Evolutionary conservation across 768 basidiomycete species (phyloP).

Genomic region (Coprinopsis cinerea): DNA sequence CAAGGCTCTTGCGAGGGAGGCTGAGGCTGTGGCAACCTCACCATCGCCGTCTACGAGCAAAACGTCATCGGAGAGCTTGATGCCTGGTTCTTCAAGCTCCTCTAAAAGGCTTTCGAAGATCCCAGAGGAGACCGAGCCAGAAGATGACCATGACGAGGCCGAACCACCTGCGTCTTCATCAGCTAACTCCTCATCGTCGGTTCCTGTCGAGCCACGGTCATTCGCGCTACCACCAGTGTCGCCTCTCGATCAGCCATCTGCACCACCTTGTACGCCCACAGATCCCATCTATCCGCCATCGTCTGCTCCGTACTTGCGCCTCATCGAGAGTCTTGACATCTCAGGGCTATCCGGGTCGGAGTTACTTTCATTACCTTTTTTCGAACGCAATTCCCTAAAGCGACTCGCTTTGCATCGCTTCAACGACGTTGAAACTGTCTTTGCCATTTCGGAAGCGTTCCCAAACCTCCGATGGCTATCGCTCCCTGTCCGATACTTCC

Average conservation of each 20-base stretch:
- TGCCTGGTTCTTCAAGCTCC: not conserved
- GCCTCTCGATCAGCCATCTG: not conserved
- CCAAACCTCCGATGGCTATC: slow-evolving; percentile 35
- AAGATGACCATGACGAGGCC: no score
- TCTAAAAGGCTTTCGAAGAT: no score
- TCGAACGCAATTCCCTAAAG: slow-evolving; percentile 25
- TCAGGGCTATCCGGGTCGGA: slow-evolving; percentile 23
- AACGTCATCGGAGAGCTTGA: not conserved
- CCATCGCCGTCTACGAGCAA: no score
- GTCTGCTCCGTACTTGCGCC: slow-evolving; percentile 10
- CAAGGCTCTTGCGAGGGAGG: slow-evolving; percentile 24
- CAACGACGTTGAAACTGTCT: slow-evolving; percentile 22
- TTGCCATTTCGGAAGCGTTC: slow-evolving; percentile 30
- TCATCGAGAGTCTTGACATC: slow-evolving; percentile 33
- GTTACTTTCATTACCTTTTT: slow-evolving; percentile 23
- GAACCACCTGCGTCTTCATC: not conserved
- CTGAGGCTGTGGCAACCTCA: not conserved
- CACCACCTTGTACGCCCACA: not conserved
- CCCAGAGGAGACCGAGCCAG: no score
- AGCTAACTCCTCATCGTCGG: not conserved
- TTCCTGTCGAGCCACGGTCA: slow-evolving; percentile 10
- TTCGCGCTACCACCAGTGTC: not conserved
- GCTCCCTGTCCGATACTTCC: slow-evolving; percentile 25
- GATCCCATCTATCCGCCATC: slow-evolving; percentile 11
- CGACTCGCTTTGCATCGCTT: slow-evolving; percentile 29